Conservation (phyloP, 208 protist genomes). For the Leishmania mexicana region DNA sequence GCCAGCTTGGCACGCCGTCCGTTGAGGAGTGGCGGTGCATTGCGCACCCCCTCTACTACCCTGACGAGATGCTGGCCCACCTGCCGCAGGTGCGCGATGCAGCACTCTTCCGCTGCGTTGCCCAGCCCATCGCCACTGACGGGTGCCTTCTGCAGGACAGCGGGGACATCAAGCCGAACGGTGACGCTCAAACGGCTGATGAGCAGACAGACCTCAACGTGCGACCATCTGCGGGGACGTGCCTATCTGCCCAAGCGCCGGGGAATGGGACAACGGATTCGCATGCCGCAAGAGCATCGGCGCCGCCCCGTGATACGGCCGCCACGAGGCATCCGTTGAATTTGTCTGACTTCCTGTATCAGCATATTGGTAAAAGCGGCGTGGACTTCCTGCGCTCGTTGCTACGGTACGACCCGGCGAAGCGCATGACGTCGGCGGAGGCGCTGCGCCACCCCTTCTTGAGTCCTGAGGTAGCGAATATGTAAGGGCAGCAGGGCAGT, state of each 20-base stretch:
- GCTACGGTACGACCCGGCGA: conserved; percentile 52
- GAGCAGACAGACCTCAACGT: not conserved
- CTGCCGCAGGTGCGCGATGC: conserved; percentile 55
- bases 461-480: not conserved
- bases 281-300: not conserved
- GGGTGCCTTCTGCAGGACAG: not conserved
- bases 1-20: conserved; percentile 92
- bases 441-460: conserved; percentile 59
- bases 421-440: conserved; percentile 52
- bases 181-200: not conserved
- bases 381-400: conserved; percentile 49
- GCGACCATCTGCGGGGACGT: not conserved
- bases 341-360: conserved; percentile 15
- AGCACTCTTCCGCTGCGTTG: conserved; percentile 20
- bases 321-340: not conserved
- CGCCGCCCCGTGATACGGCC: not conserved
- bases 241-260: not conserved
- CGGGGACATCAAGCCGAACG: conserved; percentile 15
- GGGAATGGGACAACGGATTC: not conserved
- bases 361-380: conserved; percentile 39
- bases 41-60: conserved; percentile 93
- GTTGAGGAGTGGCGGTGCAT: conserved; percentile 96
- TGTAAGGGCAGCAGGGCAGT: not conserved
- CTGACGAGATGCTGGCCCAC: conserved; percentile 85
- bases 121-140: not conserved